Conservation (phyloP, 805 yeast species). For the Spathaspora hagerdaliae region DNA sequence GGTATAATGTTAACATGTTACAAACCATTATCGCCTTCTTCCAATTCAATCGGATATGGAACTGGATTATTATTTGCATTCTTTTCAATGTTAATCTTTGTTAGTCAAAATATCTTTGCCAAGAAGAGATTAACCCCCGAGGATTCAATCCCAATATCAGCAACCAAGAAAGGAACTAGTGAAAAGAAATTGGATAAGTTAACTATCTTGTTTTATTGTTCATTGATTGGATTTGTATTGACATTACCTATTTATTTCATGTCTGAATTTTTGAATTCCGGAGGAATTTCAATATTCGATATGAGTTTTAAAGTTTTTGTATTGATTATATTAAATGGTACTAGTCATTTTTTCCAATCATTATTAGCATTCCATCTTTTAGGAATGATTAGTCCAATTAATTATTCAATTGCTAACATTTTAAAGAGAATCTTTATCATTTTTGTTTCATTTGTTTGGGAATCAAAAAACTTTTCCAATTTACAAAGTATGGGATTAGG, state of each 20-base stretch:
- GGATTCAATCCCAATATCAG: slow-evolving; percentile 1
- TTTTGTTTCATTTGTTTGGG: slow-evolving; percentile 61
- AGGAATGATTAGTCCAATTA: slow-evolving; percentile 69
- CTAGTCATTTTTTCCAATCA: slow-evolving; percentile 68
- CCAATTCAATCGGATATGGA: slow-evolving; percentile 12
- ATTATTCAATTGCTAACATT: slow-evolving; percentile 76
- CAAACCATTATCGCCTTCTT: slow-evolving; percentile 18
- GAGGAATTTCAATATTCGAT: slow-evolving; percentile 23
- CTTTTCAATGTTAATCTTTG: slow-evolving; percentile 63
- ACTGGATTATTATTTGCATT: slow-evolving; percentile 50
- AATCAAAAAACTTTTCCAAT: slow-evolving; percentile 24
- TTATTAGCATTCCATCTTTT: slow-evolving; percentile 72
- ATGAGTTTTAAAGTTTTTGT: slow-evolving; percentile 25
- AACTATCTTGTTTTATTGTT: slow-evolving; percentile 68
- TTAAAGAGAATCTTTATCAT: slow-evolving; percentile 71
- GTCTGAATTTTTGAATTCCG: slow-evolving; percentile 42
- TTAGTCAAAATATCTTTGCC: slow-evolving; percentile 77
- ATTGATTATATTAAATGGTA: slow-evolving; percentile 57
- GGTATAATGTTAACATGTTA: slow-evolving; percentile 85
- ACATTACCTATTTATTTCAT: slow-evolving; percentile 66
- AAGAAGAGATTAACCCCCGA: slow-evolving; percentile 60
- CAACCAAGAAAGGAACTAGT: slow-evolving; percentile 1
- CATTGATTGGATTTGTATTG: slow-evolving; percentile 60
- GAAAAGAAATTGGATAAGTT: slow-evolving; percentile 58
- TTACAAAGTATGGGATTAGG: slow-evolving; percentile 33